phyloP scores from a whole-genome alignment of 352 stramenopile species.

The Albugo candida region DNA sequence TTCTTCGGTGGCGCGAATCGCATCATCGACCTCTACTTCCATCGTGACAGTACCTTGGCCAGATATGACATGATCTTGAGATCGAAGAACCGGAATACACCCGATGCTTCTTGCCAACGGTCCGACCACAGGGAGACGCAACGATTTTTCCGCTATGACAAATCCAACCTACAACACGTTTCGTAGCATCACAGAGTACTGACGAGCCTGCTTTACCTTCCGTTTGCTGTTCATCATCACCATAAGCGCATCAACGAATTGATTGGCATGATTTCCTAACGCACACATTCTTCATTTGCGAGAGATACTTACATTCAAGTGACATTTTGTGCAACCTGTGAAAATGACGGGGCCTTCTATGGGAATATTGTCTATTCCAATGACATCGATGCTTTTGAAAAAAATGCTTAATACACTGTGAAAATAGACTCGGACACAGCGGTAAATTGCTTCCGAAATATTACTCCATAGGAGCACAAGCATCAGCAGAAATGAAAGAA shows the following conservation, averaged over 20 bases:
- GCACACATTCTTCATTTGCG: neutral
- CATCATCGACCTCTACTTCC: constrained; percentile 6
- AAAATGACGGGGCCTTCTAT: constrained; percentile 93
- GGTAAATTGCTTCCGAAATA: constrained; percentile 61
- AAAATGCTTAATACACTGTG: constrained; percentile 95
- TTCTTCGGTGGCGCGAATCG: constrained; percentile 10
- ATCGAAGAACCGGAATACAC: constrained; percentile 91
- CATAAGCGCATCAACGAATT: constrained; percentile 96
- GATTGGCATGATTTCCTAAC: constrained; percentile 91
- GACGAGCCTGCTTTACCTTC: constrained; percentile 27
- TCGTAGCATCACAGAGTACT: neutral
- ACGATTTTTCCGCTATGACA: constrained; percentile 95
- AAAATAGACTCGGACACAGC: constrained; percentile 84
- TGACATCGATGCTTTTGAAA: constrained; percentile 93
- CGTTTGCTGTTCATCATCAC: constrained; percentile 89
- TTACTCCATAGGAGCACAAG: constrained; percentile 55
- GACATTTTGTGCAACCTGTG: constrained; percentile 23
- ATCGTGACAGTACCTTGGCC: constrained; percentile 56
- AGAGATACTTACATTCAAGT: neutral
- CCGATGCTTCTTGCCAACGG: constrained; percentile 88
- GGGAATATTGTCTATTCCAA: constrained; percentile 92
- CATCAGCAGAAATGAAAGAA: constrained; percentile 39
- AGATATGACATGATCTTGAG: constrained; percentile 80
- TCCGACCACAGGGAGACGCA: constrained; percentile 85
- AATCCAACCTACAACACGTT: constrained; percentile 61